Evolutionary conservation across 1,284 basidiomycete species (phyloP).

Genomic region (Pterulicium gracile): DNA sequence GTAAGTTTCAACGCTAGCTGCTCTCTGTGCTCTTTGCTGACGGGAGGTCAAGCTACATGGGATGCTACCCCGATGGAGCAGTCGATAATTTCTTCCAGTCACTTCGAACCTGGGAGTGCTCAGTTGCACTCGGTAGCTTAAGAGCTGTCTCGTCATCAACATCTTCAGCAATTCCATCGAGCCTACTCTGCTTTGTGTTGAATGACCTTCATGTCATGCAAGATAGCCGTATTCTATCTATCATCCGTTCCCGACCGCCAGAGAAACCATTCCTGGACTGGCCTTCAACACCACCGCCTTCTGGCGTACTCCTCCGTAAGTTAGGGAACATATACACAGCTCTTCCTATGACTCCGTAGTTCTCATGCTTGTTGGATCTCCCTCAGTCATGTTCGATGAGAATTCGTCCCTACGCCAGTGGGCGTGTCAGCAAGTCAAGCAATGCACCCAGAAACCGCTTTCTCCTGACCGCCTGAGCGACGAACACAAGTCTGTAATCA

Average conservation of each 20-base stretch:
- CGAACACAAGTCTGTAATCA: constrained; percentile 33
- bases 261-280: constrained; percentile 29
- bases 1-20: constrained; percentile 37
- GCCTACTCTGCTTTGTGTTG: constrained; percentile 35
- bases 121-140: not conserved
- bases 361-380: too few species aligned
- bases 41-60: constrained; percentile 45
- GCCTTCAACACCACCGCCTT: constrained; percentile 46
- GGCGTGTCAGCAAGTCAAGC: constrained; percentile 36
- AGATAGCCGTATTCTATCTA: constrained; percentile 34
- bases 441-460: constrained; percentile 34
- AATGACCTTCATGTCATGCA: constrained; percentile 57
- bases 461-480: constrained; percentile 31
- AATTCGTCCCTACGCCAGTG: constrained; percentile 41
- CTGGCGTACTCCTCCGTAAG: constrained; percentile 40
- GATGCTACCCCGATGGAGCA: constrained; percentile 38
- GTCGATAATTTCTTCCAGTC: constrained; percentile 37
- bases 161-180: constrained; percentile 21
- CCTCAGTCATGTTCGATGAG: constrained; percentile 36
- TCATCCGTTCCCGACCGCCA: constrained; percentile 32
- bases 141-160: constrained; percentile 8
- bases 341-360: not conserved
- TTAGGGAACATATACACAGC: not conserved
- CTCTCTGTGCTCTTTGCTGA: not conserved
- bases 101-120: not conserved